Conservation (phyloP, 768 basidiomycete species). For the Suillus hirtellus region DNA sequence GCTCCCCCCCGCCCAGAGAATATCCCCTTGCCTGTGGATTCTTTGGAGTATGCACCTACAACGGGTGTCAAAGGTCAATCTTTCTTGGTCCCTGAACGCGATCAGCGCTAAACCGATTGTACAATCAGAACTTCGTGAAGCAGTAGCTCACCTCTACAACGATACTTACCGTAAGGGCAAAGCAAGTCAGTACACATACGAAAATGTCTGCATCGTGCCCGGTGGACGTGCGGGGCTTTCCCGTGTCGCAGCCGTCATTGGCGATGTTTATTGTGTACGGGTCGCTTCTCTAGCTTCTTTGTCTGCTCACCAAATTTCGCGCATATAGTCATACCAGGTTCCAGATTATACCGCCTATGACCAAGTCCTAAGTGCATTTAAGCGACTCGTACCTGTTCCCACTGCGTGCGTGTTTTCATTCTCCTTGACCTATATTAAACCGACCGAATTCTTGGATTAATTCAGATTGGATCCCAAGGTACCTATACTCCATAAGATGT, state of each 20-base stretch:
- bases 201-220: slow-evolving; percentile 94
- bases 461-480: slow-evolving; percentile 49
- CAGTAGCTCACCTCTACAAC: slow-evolving; percentile 91
- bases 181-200: slow-evolving; percentile 81
- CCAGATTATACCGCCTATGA: slow-evolving; percentile 92
- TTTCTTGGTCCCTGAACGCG: not conserved
- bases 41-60: slow-evolving; percentile 89
- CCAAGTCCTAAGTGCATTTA: slow-evolving; percentile 83
- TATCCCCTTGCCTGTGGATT: slow-evolving; percentile 67
- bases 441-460: slow-evolving; percentile 10
- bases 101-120: slow-evolving; percentile 11
- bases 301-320: slow-evolving; percentile 7
- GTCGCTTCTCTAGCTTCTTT: not conserved
- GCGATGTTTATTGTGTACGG: slow-evolving; percentile 81
- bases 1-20: slow-evolving; percentile 65
- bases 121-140: slow-evolving; percentile 70
- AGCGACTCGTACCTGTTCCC: slow-evolving; percentile 86
- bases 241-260: slow-evolving; percentile 88
- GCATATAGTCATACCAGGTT: slow-evolving; percentile 74
- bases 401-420: slow-evolving; percentile 60
- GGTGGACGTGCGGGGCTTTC: slow-evolving; percentile 90
- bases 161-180: slow-evolving; percentile 81
- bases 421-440: not conserved
- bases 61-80: slow-evolving; percentile 79
- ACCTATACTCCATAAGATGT: slow-evolving; percentile 9